Evolutionary conservation across 192 early-diverging fungal genomes (phyloP).

Genomic region (Linnemannia elongata): DNA sequence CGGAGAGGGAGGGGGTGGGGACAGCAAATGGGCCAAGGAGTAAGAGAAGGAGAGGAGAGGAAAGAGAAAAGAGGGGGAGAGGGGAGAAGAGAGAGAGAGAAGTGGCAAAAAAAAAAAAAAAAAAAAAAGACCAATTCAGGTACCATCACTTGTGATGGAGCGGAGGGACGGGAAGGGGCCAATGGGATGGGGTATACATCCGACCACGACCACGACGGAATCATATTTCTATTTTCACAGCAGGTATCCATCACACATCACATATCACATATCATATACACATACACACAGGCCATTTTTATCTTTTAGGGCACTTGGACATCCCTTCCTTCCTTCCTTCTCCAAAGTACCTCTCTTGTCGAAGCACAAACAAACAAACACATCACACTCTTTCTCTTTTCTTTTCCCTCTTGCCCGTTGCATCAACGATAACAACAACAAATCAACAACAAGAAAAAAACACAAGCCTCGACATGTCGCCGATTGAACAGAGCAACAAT

Average conservation of each 20-base stretch:
- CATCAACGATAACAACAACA: background rate
- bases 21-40: background rate
- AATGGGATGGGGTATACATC: background rate
- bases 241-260: background rate
- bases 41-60: background rate
- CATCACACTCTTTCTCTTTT: background rate
- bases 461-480: background rate
- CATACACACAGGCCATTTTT: background rate
- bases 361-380: no score
- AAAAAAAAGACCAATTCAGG: constrained; percentile 6
- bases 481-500: background rate
- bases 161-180: background rate
- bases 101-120: background rate
- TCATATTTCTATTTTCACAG: background rate
- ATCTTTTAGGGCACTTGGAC: background rate
- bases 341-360: no score
- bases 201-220: background rate
- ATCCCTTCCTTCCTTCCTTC: background rate
- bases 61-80: background rate
- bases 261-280: background rate
- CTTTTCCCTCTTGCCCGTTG: background rate
- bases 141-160: background rate
- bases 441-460: background rate
- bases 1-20: constrained; percentile 1
- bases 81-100: background rate